Base-by-base conservation (phyloP, 2,329 filamentous ascomycete genomes). In the Fusarium agapanthi region DNA sequence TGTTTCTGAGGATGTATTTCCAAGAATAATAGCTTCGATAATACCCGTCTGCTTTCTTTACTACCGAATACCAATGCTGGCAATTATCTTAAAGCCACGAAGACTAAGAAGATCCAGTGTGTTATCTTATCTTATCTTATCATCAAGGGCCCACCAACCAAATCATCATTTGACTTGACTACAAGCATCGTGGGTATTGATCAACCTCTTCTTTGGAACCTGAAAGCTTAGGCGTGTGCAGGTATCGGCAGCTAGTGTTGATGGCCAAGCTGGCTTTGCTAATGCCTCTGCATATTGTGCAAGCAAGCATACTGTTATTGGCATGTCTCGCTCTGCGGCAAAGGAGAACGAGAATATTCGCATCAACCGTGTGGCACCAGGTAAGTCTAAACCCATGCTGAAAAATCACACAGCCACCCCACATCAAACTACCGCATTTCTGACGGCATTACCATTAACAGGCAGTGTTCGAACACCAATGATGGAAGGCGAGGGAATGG, bases 31-130 rank as follows among this genome's bases (percentile, higher is more conserved):
- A 7, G n/a, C 7, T 9, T 28, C 11, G 6, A 4, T 4, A 3
- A 20, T 13, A 3, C 30, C 6, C n/a, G 3, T 4, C n/a, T 24
- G 8, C 30, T 13, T 34, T 24, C 15, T 48, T 22, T 22, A 45
- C 14, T 22, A 15, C 13, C 6, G 15, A 18, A 15, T 11, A 47
- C 44, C 13, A 22, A 28, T 47, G 13, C 20, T 47, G 14, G 0
- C 32, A 14, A 34, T 34, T 34, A 34, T 34, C 32, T 15, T 14
- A 34, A 34, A 7, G 14, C 32, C 15, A 13, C 0, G 16, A 47
- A 28, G 44, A 28, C 26, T 22, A 4, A 28, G 9, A 22, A 6
- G 0, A 7, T 20, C 9, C 11, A 6, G 7, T 3, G 3, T 16
- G 3, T 16, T 26, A 22, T 37, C 18, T 26, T 53, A 22, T 22